These are phyloP conservation scores for Volvox africanus DNA, from an alignment of 139 green algal species.

Conservation along the genomic window DNA sequence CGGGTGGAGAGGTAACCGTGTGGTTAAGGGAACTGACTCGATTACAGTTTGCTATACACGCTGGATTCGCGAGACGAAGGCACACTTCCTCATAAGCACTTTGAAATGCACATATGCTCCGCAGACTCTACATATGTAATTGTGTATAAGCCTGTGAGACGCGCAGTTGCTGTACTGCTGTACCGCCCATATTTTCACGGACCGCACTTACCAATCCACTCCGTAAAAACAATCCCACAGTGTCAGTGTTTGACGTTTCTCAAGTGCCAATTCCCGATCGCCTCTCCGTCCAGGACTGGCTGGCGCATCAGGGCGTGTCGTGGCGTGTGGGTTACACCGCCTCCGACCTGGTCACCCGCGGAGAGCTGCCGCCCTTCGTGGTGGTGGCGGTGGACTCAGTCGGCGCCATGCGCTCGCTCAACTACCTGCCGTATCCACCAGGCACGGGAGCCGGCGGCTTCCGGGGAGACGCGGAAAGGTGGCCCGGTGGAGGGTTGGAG, in stretches of 20 bases:
- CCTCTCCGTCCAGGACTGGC: slow-evolving; percentile 50
- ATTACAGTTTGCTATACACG: no score
- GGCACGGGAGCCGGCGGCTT: slow-evolving; percentile 59
- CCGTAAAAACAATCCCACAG: neutral
- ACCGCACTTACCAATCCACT: neutral
- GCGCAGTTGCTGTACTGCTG: no score
- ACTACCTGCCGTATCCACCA: slow-evolving; percentile 71
- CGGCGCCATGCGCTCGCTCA: slow-evolving; percentile 63
- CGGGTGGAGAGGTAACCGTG: no score
- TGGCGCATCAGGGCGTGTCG: slow-evolving; percentile 65
- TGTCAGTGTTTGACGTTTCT: no score
- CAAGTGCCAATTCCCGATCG: no score
- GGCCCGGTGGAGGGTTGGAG: slow-evolving; percentile 64
- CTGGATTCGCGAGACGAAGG: no score
- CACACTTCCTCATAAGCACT: no score
- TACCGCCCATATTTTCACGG: no score
- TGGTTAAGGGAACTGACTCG: no score
- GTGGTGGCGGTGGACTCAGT: slow-evolving; percentile 67
- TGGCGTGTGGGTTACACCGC: slow-evolving; percentile 62
- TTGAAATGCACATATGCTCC: no score
- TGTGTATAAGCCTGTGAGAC: no score
- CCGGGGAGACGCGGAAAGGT: slow-evolving; percentile 56
- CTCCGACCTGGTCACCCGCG: slow-evolving; percentile 49
- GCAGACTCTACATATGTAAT: no score
- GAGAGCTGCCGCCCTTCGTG: slow-evolving; percentile 60